Evolutionary conservation across 306 rosid species (phyloP).

Genomic region (Lagenaria siceraria): DNA sequence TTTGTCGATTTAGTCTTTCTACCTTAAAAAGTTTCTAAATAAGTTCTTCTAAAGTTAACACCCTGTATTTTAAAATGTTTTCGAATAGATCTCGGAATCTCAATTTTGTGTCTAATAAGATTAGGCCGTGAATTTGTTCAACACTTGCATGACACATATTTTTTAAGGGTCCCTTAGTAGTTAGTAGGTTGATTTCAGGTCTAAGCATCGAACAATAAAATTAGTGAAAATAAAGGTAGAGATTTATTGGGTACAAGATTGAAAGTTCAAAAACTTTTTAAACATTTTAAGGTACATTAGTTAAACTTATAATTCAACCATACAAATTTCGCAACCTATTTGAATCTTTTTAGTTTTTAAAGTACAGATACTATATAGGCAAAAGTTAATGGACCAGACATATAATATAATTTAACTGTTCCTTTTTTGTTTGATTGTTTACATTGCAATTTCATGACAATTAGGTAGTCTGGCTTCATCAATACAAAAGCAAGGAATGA

Average conservation of each 20-base stretch:
- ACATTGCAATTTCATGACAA: not conserved
- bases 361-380: not conserved
- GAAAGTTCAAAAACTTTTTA: not conserved
- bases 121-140: not conserved
- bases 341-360: not conserved
- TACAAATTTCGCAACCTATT: not conserved
- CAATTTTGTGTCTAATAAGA: not conserved
- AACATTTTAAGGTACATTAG: not conserved
- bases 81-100: not conserved
- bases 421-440: not conserved
- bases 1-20: not conserved
- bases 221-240: not conserved
- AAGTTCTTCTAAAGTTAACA: not conserved
- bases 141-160: not conserved
- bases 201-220: not conserved
- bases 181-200: not conserved
- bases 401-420: not conserved
- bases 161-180: not conserved
- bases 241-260: not conserved
- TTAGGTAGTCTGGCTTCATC: slow-evolving; percentile 33
- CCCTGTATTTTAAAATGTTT: not conserved
- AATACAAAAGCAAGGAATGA: slow-evolving; percentile 30
- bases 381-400: not conserved
- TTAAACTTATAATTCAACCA: not conserved
- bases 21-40: not conserved